Conservation (phyloP, 495 filamentous ascomycete species). For the Niebla homalea region DNA sequence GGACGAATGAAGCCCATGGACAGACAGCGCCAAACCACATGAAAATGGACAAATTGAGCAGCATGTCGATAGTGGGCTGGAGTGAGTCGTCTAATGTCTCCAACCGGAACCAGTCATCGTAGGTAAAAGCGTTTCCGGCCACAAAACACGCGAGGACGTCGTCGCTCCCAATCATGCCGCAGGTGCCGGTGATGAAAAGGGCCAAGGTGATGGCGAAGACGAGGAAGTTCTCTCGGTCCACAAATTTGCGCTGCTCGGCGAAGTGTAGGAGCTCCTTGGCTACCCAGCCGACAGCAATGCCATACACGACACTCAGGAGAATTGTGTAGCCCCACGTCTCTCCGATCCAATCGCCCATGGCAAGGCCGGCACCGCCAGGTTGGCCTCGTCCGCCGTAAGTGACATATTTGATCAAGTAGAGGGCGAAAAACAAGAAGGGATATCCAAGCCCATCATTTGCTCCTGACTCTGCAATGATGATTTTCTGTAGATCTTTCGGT, state of each 20-base stretch:
- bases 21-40: constrained; percentile 87
- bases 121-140: constrained; percentile 81
- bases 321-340: constrained; percentile 83
- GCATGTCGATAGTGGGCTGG: constrained; percentile 79
- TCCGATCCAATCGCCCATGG: constrained; percentile 71
- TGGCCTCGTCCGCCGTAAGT: constrained; percentile 39
- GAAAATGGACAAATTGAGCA: constrained; percentile 76
- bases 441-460: constrained; percentile 92
- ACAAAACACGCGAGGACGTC: constrained; percentile 90
- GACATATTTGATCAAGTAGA: constrained; percentile 71
- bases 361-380: constrained; percentile 45
- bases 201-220: constrained; percentile 79
- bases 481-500: constrained; percentile 65
- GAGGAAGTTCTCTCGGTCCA: constrained; percentile 82
- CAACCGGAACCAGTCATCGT: constrained; percentile 88
- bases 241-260: constrained; percentile 68
- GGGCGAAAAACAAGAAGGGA: constrained; percentile 72
- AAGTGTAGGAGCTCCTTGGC: constrained; percentile 72
- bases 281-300: constrained; percentile 61
- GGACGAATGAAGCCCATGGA: constrained; percentile 59
- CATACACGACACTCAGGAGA: constrained; percentile 65
- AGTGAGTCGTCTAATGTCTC: constrained; percentile 80
- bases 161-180: constrained; percentile 81
- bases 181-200: constrained; percentile 62
- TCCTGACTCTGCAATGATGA: constrained; percentile 82